phyloP scores from a whole-genome alignment of 2,329 filamentous ascomycete species.

The Fusarium sp. region DNA sequence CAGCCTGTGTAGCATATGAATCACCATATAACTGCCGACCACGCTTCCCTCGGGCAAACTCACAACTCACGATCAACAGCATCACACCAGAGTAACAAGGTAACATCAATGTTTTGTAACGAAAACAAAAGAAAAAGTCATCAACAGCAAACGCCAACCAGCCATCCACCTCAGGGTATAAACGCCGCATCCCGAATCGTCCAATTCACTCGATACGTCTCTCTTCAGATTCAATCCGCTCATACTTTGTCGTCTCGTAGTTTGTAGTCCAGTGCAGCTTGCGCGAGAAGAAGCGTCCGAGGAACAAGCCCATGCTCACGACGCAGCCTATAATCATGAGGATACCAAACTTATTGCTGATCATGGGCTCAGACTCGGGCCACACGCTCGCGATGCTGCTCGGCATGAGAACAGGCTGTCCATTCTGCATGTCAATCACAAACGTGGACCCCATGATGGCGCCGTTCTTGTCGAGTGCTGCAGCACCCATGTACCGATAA shows the following conservation, averaged over 20 bases:
- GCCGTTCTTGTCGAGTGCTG: constrained; percentile 39
- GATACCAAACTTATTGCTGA: constrained; percentile 13
- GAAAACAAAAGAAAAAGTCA: background rate
- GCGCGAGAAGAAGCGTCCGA: constrained; percentile 23
- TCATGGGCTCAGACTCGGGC: constrained; percentile 8
- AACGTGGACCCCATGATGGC: constrained; percentile 43
- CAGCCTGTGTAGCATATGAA: background rate
- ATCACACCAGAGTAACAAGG: background rate
- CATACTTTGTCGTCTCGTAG: constrained; percentile 15
- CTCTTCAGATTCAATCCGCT: constrained; percentile 25
- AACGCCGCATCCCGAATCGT: constrained; percentile 6
- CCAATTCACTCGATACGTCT: constrained; percentile 27
- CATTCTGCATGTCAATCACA: constrained; percentile 43
- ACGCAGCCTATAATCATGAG: constrained; percentile 7
- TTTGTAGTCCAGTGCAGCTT: constrained; percentile 14
- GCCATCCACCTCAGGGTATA: constrained; percentile 12
- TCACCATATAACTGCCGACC: background rate
- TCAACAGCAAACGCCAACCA: background rate
- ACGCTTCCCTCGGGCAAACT: background rate
- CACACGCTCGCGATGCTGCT: constrained; percentile 35
- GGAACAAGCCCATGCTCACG: background rate
- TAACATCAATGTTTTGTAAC: background rate
- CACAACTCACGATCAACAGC: background rate
- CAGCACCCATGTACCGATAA: constrained; percentile 42
- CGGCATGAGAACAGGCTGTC: constrained; percentile 38